These are phyloP conservation scores for Rhodotorula glutinis DNA, from an alignment of 1,284 basidiomycete genomes.

Conservation along the genomic window DNA sequence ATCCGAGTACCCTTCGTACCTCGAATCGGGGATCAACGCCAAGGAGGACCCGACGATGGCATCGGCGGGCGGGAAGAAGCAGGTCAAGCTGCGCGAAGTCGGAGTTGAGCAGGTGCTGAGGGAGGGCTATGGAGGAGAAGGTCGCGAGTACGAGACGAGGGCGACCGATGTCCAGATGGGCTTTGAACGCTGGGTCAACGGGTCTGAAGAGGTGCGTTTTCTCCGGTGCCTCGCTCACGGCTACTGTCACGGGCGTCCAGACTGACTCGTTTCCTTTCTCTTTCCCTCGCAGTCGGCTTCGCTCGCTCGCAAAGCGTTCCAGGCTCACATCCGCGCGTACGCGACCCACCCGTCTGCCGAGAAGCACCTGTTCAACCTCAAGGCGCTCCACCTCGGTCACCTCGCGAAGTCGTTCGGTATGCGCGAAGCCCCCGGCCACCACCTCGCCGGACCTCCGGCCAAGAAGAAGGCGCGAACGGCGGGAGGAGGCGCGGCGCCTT, in stretches of 20 bases:
- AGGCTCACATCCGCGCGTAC: conserved; percentile 92
- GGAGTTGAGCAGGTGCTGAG: conserved; percentile 68
- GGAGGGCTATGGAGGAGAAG: conserved; percentile 75
- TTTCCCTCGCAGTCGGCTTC: conserved; percentile 63
- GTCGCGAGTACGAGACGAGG: conserved; percentile 75
- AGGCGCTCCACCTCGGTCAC: conserved; percentile 90
- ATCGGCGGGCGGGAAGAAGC: conserved; percentile 42
- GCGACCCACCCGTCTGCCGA: conserved; percentile 94
- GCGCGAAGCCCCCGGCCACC: conserved; percentile 73
- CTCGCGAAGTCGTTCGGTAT: conserved; percentile 94
- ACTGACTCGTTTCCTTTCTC: no score
- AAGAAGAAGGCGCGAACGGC: conserved; percentile 7
- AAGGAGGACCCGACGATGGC: conserved; percentile 41
- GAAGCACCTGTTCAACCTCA: conserved; percentile 93
- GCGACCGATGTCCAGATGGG: conserved; percentile 95
- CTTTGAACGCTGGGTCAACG: conserved; percentile 91
- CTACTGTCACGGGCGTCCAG: no score
- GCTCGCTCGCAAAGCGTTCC: conserved; percentile 79
- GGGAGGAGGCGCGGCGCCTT: neutral
- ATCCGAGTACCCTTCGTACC: conserved; percentile 81
- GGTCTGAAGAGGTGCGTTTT: conserved; percentile 62
- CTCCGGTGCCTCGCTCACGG: neutral
- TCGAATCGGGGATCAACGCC: conserved; percentile 67
- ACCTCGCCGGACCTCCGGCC: no score
- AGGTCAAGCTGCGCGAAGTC: conserved; percentile 60